These are phyloP conservation scores for Spathaspora passalidarum DNA, from an alignment of 805 yeast species.

Conservation along the genomic window DNA sequence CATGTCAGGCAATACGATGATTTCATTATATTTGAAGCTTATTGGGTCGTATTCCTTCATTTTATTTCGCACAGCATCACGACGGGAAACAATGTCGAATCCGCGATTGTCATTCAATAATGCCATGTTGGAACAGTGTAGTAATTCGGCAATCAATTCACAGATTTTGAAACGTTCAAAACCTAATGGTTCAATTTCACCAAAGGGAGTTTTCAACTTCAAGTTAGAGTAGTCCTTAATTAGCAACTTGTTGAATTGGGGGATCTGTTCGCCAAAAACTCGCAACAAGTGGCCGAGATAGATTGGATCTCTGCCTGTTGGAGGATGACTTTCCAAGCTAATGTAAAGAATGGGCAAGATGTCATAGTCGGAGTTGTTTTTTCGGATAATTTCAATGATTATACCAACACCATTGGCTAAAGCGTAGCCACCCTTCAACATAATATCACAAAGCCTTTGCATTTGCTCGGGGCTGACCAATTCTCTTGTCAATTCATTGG, in stretches of 20 bases:
- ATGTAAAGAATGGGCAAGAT: conserved; percentile 43
- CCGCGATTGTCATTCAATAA: conserved; percentile 44
- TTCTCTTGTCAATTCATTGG: conserved; percentile 44
- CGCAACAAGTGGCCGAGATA: conserved; percentile 42
- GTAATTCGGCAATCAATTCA: conserved; percentile 44
- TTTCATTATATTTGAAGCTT: conserved; percentile 45
- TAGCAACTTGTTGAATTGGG: conserved; percentile 35
- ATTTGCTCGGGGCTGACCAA: conserved; percentile 38
- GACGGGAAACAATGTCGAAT: conserved; percentile 34
- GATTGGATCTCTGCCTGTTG: conserved; percentile 47
- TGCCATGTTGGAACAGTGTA: conserved; percentile 48
- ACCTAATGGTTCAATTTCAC: conserved; percentile 42
- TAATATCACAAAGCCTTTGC: conserved; percentile 32
- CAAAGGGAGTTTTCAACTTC: conserved; percentile 29
- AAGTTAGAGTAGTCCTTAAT: conserved; percentile 15
- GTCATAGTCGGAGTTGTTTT: conserved; percentile 46
- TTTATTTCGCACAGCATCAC: conserved; percentile 36
- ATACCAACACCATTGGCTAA: conserved; percentile 50
- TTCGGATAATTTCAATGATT: conserved; percentile 43
- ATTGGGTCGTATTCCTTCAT: conserved; percentile 43
- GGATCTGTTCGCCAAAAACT: conserved; percentile 38
- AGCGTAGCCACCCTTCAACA: conserved; percentile 46
- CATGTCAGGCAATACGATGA: conserved; percentile 31
- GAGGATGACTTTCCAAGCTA: conserved; percentile 45
- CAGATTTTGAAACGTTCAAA: conserved; percentile 46